Base-by-base conservation (phyloP, 192 early-diverging fungal genomes). In the Coemansia sp. region DNA sequence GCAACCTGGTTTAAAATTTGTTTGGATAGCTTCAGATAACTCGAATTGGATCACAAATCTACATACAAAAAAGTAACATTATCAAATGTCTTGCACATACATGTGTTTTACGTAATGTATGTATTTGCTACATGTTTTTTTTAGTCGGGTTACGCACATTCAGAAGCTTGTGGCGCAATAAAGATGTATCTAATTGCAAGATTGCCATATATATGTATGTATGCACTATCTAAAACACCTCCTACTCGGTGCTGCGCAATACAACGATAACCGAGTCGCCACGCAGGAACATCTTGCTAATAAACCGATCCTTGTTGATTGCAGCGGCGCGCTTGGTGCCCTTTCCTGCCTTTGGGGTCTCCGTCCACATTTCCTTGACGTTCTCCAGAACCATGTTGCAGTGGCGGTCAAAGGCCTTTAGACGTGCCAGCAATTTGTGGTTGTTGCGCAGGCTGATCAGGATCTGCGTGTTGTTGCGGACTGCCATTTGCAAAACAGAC, bases 311-410 rank as follows among this genome's bases (percentile, higher is more conserved):
- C 79, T 96, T 96, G 89, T 97, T 98, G 46, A 98, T 91, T 15
- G 96, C 92, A 76, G 96, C 96, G 15, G 94, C 91, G 81, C 96
- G 95, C 88, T 98, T 97, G 41, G 65, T 49, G 33, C 98, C 98
- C 79, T 97, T 98, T 43, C 92, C 92, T 3, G 90, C 81, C 74
- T 91, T 91, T 59, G 98, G 98, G 43, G 90, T 89, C 68, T 99
- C 97, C 3, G 93, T 96, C 95, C 95, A 98, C 96, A 98, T 96
- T 75, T 99, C 97, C 84, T 97, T 97, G 63, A 99, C 96, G 77
- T 98, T 98, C 76, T 98, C 97, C 60, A 99, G 83, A n/a, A 99
- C 97, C 97, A 99, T 98, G 86, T 99, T 99, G 88, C 94, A 98
- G 78, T 99, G 98, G 55, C 98, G 91, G 85, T 99, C 98, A 79